Percentiles rank a stretch among this genome's conserved stretches.
Evolutionary conservation across 2,329 filamentous ascomycete genomes (phyloP).

Genomic region (Fusarium virguliforme): DNA sequence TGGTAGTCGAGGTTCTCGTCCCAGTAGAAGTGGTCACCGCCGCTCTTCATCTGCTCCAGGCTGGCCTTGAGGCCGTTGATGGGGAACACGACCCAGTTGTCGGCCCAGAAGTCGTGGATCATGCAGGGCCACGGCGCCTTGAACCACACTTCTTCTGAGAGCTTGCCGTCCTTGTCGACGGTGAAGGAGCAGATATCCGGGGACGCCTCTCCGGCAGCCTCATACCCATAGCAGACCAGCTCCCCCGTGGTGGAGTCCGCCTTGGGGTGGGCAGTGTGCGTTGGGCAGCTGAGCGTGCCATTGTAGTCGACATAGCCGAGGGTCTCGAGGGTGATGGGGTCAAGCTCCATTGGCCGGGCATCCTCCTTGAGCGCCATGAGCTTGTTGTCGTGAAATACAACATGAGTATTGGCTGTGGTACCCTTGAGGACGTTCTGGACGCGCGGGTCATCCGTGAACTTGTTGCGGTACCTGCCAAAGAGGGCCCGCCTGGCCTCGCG

Average conservation of each 20-base stretch:
- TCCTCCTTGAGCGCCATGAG: slow-evolving; percentile 20
- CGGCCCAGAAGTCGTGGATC: slow-evolving; percentile 18
- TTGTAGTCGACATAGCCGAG: slow-evolving; percentile 22
- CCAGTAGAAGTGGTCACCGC: slow-evolving; percentile 30
- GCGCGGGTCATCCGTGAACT: slow-evolving; percentile 21
- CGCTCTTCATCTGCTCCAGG: slow-evolving; percentile 24
- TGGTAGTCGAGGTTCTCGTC: slow-evolving; percentile 23
- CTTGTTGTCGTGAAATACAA: slow-evolving; percentile 12
- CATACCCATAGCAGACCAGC: slow-evolving; percentile 23
- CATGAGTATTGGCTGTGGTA: slow-evolving; percentile 17
- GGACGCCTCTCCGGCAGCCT: slow-evolving; percentile 14
- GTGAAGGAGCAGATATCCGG: slow-evolving; percentile 15
- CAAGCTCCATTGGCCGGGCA: slow-evolving; percentile 14
- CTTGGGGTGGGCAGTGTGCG: slow-evolving; percentile 24
- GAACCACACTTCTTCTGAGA: slow-evolving; percentile 21
- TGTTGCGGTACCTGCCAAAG: slow-evolving; percentile 29
- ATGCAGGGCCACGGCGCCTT: slow-evolving; percentile 16
- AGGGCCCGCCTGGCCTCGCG: slow-evolving; percentile 24
- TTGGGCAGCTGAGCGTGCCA: slow-evolving; percentile 10
- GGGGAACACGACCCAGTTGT: slow-evolving; percentile 22
- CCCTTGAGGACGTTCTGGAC: slow-evolving; percentile 17
- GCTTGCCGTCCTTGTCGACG: slow-evolving; percentile 19
- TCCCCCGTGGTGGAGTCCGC: slow-evolving; percentile 23
- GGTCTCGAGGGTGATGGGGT: slow-evolving; percentile 28
- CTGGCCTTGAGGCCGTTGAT: slow-evolving; percentile 15